Evolutionary conservation across 257 asterid species (phyloP), one percentile per base, ranked within the genome.

Genomic region (Solanum stenotomum): DNA sequence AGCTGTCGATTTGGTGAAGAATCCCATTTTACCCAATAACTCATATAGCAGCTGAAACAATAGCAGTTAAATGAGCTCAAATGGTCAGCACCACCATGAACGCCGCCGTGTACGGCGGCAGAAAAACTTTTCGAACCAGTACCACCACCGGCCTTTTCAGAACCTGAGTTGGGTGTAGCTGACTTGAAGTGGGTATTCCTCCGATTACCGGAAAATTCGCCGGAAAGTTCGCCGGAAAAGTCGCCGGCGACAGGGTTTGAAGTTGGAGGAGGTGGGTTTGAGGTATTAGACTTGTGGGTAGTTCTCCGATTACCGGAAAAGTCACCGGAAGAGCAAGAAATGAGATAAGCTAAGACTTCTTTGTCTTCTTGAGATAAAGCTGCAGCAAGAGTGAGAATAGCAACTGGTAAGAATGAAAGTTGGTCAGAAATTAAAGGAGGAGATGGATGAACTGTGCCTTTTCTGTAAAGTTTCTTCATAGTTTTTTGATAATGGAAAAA

Each of bases 21-120:
- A 65, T 94, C 95, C 98, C 98, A 95, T 88, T 90, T 91, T 4
- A 85, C 94, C 98, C 98, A 95, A 49, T 93, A 95, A 79, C 92
- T 90, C 92, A 87, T 94, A 71, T 95, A 95, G 88, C 98, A 95
- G 18, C 93, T 90, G 92, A 95, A 95, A 91, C 98, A 94, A 91
- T 72, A 87, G 91, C 98, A 95, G 91, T 76, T 90, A 78, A 93
- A 94, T 86, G 92, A 91, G 34, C 92, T 87, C 10, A 93, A 87
- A 87, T 95, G 97, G 94, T 94, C 94, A 27, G 88, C 85, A 11
- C 35, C 87, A 23, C 88, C 75, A 3, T 6, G 10, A 9, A 83
- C 86, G 33, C 37, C 77, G 33, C 87, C 83, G 56, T 25, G 4
- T 8, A 15, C 84, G 16, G 42, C 23, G 44, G 42, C 89, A 77